Percentiles rank a stretch among this genome's conserved stretches.
Conservation (phyloP, 805 yeast species). For the Priceomyces medius region DNA sequence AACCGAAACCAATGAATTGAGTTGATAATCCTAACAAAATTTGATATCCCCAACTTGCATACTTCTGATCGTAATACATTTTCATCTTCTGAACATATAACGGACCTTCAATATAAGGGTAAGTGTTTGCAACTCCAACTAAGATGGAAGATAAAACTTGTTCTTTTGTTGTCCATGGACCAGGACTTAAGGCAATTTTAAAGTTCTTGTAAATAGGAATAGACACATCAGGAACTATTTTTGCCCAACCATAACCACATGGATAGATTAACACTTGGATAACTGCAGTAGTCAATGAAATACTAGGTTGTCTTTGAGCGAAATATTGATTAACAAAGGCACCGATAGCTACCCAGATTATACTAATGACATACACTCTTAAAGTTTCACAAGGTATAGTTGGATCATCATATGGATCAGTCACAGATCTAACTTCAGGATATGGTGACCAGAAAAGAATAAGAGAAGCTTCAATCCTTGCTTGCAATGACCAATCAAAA, state of each 20-base stretch:
- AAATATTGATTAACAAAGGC: conserved; percentile 57
- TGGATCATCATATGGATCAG: conserved; percentile 37
- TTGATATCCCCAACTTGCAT: conserved; percentile 17
- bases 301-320: conserved; percentile 51
- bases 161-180: conserved; percentile 9
- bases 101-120: conserved; percentile 8
- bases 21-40: conserved; percentile 23
- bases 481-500: conserved; percentile 23
- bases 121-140: conserved; percentile 4
- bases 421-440: conserved; percentile 31
- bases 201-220: conserved; percentile 9
- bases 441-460: conserved; percentile 32
- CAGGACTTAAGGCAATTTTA: conserved; percentile 6
- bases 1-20: conserved; percentile 30
- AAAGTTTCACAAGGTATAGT: conserved; percentile 35
- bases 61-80: conserved; percentile 5
- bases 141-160: conserved; percentile 9
- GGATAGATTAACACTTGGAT: conserved; percentile 47
- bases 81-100: conserved; percentile 6
- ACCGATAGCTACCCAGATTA: conserved; percentile 51
- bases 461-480: conserved; percentile 42
- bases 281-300: conserved; percentile 40
- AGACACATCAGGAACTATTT: conserved; percentile 28
- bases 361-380: conserved; percentile 51
- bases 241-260: conserved; percentile 35